Evolutionary conservation across 345 rosid species (phyloP), one percentile per base, ranked within the genome.

Genomic region (Punica granatum): DNA sequence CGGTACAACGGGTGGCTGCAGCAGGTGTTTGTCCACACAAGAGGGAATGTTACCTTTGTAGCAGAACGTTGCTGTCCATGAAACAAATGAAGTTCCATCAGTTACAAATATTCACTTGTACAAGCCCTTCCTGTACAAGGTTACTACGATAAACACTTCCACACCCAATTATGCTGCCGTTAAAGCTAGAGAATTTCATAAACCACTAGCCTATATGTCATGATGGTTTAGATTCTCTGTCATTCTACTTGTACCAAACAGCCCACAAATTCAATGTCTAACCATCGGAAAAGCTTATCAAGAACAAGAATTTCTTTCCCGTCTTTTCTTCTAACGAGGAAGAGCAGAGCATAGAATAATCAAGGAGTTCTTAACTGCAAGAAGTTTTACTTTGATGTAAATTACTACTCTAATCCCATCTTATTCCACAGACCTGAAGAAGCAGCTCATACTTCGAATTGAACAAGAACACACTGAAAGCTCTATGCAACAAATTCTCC

Each of bases 11-110:
- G 97, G 78, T 94, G 99, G 81, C 97, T 94, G 80, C 99, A 94
- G 80, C 99, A 94, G 60, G 96, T 86, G 90, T 94, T 94, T 51
- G 99, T 94, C 99, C 99, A 91, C 75, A 91, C 97, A 36, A 86
- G 95, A 66, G 99, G 99, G 73, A 93, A 90, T 35, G 98, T 93
- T 66, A 93, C 97, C 80, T 93, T 93, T 30, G 97, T 87, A 36
- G 86, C 86, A 73, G 97, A 93, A 44, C 98, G 86, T 93, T 93
- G 94, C 98, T 93, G 87, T 69, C 64, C 65, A 74, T 13, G 30
- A 63, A 37, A 10, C 10, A 42, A 26, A 12, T 26, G 4, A 44
- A 13, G 18, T 11, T 44, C 49, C 49, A 11, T 44, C 9, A 13
- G 19, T 44, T 18, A 44, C 19, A 18, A 44, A 4, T 18, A 44